phyloP scores from a whole-genome alignment of 495 filamentous ascomycete species.

The Terfezia boudieri region DNA sequence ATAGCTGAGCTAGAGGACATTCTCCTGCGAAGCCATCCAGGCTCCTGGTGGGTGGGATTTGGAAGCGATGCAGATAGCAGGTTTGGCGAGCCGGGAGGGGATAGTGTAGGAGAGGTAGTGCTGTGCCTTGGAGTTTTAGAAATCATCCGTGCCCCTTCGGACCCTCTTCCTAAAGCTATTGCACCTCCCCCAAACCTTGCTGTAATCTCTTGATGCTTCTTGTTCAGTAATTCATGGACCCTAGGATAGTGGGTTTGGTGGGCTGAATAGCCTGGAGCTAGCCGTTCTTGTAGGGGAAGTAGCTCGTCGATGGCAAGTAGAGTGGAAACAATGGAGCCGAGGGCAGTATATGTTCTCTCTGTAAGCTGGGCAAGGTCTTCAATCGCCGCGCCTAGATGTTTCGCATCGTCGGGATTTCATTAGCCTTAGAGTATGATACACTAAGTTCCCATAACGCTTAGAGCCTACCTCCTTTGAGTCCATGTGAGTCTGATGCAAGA shows the following conservation, averaged over 20 bases:
- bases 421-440: too few species aligned
- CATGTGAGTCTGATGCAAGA: constrained; percentile 6
- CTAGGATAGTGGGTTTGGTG: constrained; percentile 17
- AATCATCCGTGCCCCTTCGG: background rate
- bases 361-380: constrained; percentile 14
- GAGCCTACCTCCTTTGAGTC: constrained; percentile 13
- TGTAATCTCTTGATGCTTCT: background rate
- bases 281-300: constrained; percentile 14
- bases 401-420: background rate
- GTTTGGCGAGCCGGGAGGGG: background rate
- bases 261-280: constrained; percentile 9
- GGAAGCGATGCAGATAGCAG: background rate
- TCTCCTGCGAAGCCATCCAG: background rate
- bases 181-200: background rate
- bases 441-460: background rate
- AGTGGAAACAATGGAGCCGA: constrained; percentile 18
- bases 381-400: constrained; percentile 7
- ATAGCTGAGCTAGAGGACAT: background rate
- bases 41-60: background rate
- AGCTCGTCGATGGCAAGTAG: constrained; percentile 19
- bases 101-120: background rate
- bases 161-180: background rate
- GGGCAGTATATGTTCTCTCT: constrained; percentile 14
- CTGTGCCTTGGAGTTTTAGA: background rate
- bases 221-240: background rate